Conservation (phyloP, 768 basidiomycete species). For the Hirschioporus abietinus region DNA sequence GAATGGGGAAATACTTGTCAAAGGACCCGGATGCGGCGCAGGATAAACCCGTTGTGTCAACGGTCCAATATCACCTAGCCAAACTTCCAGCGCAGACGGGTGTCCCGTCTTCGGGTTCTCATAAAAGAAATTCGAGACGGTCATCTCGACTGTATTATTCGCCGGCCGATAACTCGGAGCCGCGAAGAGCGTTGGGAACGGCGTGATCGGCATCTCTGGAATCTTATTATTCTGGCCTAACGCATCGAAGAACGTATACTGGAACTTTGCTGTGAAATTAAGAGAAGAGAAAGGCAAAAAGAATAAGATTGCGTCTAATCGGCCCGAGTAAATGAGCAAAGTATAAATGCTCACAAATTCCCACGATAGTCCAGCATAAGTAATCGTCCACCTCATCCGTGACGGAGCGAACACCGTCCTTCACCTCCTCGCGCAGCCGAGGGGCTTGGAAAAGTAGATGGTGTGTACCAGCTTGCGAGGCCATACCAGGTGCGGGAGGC, state of each 20-base stretch:
- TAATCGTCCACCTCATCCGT: constrained; percentile 93
- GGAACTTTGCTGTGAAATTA: constrained; percentile 68
- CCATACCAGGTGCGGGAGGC: constrained; percentile 69
- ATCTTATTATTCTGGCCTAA: constrained; percentile 74
- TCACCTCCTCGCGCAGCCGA: constrained; percentile 75
- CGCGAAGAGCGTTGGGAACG: constrained; percentile 83
- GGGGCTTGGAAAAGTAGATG: constrained; percentile 76
- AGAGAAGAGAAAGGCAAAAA: constrained; percentile 17
- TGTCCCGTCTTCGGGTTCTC: constrained; percentile 59
- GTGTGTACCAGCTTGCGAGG: constrained; percentile 74
- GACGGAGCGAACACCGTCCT: constrained; percentile 68
- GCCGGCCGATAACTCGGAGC: constrained; percentile 68
- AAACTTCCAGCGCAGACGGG: constrained; percentile 77
- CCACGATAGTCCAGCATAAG: constrained; percentile 93
- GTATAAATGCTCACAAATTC: constrained; percentile 59
- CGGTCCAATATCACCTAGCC: constrained; percentile 86
- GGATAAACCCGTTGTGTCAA: constrained; percentile 75
- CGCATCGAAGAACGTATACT: constrained; percentile 91
- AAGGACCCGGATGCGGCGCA: constrained; percentile 60
- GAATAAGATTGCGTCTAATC: constrained; percentile 8
- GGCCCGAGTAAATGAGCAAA: constrained; percentile 5
- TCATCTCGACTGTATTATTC: constrained; percentile 74
- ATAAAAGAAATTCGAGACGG: constrained; percentile 86
- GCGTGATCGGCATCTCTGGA: constrained; percentile 78
- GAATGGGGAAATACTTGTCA: constrained; percentile 59